Evolutionary conservation across 192 early-diverging fungal genomes (phyloP).

Genomic region (Backusella circina): DNA sequence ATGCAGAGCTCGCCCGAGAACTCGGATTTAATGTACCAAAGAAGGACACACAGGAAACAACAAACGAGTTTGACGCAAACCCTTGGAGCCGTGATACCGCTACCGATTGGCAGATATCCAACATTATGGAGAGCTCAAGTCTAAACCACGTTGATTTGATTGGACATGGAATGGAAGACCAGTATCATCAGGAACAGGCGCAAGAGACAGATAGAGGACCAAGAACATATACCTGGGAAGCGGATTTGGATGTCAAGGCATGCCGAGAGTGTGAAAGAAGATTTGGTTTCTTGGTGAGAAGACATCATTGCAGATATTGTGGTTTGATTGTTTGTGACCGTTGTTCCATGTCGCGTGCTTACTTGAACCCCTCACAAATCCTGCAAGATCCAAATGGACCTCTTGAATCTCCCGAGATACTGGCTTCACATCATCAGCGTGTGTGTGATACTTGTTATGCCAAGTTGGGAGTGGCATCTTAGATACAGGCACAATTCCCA

Average conservation of each 20-base stretch:
- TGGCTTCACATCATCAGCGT: conserved; percentile 28
- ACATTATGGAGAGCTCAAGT: neutral
- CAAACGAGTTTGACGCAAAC: conserved; percentile 22
- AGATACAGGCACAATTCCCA: no score
- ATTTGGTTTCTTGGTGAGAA: conserved; percentile 75
- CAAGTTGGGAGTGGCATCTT: conserved; percentile 15
- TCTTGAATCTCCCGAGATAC: conserved; percentile 12
- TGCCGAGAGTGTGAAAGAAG: conserved; percentile 67
- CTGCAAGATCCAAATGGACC: conserved; percentile 37
- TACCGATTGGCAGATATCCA: neutral
- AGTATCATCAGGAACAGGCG: neutral
- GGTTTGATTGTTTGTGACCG: conserved; percentile 80
- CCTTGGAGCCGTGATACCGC: conserved; percentile 31
- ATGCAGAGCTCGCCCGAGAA: conserved; percentile 31
- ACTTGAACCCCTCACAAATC: conserved; percentile 45
- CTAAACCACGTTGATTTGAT: conserved; percentile 1
- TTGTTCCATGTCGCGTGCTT: conserved; percentile 63
- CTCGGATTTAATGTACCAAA: conserved; percentile 33
- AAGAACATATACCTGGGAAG: conserved; percentile 76
- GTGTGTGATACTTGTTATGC: conserved; percentile 38
- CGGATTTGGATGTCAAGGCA: conserved; percentile 61
- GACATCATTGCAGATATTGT: conserved; percentile 93
- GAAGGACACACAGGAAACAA: neutral
- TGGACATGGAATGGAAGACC: neutral
- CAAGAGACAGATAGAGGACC: neutral